A percentile compares a stretch with the other conserved stretches of the same genome.
Conservation (phyloP, 164 flowering plant genomes). For the Chimonanthus praecox region DNA sequence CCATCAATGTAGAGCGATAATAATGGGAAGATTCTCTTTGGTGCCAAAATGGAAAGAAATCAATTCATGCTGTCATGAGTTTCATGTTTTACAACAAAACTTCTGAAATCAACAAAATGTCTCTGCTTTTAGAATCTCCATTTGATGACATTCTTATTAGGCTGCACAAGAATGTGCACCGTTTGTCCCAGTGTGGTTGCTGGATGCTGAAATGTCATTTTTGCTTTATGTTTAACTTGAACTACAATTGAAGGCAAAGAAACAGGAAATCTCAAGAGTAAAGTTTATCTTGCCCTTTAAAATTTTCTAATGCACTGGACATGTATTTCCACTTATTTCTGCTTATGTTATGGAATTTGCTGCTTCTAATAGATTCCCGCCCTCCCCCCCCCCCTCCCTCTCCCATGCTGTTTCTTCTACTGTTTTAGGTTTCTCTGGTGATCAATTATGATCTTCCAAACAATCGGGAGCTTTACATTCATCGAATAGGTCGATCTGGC, state of each 20-base stretch:
- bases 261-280: background rate
- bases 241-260: background rate
- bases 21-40: no score
- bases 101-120: background rate
- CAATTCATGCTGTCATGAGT: background rate
- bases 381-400: no score
- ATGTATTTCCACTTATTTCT: background rate
- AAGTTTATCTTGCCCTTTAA: background rate
- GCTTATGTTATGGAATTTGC: background rate
- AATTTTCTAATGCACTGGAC: background rate
- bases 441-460: conserved; percentile 97
- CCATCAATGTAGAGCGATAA: background rate
- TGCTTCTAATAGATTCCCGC: no score
- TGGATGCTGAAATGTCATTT: background rate
- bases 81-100: background rate
- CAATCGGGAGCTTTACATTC: conserved; percentile 95
- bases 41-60: background rate
- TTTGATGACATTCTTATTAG: background rate
- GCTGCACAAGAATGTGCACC: background rate
- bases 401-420: background rate
- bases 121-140: background rate
- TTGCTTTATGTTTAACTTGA: background rate
- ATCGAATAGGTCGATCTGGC: conserved; percentile 96
- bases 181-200: background rate
- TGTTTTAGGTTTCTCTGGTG: conserved; percentile 78